Conservation (phyloP, 1,284 basidiomycete genomes). For the Trichosporon coremiiforme region DNA sequence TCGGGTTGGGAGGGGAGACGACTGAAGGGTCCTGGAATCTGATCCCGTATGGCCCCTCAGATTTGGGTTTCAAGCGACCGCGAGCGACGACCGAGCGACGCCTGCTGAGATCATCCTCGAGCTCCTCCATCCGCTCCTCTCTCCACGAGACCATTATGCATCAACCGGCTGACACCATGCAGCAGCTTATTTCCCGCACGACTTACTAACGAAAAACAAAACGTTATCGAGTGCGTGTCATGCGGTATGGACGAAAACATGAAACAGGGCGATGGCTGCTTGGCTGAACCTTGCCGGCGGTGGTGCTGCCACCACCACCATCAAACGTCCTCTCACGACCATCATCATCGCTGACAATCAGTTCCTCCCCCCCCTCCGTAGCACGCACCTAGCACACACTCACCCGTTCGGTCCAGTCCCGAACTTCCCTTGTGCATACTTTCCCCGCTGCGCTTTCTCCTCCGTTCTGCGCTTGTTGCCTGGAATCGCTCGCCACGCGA, state of each 20-base stretch:
- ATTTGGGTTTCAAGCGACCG: background rate
- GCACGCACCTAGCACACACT: conserved; percentile 8
- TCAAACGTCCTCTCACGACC: background rate
- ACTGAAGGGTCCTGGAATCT: background rate
- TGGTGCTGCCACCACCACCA: conserved; percentile 13
- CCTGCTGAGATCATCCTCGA: background rate
- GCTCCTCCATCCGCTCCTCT: background rate
- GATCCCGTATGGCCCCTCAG: conserved; percentile 12
- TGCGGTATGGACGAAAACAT: background rate
- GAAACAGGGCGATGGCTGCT: background rate
- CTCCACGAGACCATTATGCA: background rate
- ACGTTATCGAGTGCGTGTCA: conserved; percentile 16
- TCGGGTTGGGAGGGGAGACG: too few species aligned
- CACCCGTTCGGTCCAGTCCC: background rate
- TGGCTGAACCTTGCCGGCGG: background rate
- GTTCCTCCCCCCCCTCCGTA: background rate
- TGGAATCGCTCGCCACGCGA: conserved; percentile 5
- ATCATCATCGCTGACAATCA: background rate
- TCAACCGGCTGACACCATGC: background rate
- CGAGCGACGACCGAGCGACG: background rate
- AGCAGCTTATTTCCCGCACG: conserved; percentile 2
- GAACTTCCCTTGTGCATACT: background rate
- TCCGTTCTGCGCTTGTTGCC: background rate
- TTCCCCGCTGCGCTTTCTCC: background rate
- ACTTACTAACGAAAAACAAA: background rate